A percentile compares a stretch with the other conserved stretches of the same genome.
Conservation (phyloP, 2,329 filamentous ascomycete species). For the Claviceps spartinae region DNA sequence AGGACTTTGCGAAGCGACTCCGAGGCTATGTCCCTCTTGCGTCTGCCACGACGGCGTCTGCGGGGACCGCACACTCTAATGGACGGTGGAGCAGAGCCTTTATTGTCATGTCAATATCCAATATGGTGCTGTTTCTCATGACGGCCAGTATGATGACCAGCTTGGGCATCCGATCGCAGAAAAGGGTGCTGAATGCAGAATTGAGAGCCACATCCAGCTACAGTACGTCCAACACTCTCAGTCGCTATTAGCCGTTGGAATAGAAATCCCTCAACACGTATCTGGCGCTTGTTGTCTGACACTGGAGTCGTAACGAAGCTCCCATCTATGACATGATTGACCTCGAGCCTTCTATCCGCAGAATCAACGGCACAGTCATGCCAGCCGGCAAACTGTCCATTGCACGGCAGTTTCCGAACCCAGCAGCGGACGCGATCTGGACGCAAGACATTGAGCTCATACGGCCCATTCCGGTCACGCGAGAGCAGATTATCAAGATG, state of each 20-base stretch:
- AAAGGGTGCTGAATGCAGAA: neutral
- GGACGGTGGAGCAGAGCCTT: neutral
- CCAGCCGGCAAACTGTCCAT: neutral
- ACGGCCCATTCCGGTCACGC: neutral
- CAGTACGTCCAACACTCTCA: neutral
- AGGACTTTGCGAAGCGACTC: no score
- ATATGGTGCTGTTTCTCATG: neutral
- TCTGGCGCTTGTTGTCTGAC: no score
- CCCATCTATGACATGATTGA: constrained; percentile 2
- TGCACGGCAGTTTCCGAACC: neutral
- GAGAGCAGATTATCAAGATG: constrained; percentile 1
- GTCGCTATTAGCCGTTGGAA: no score
- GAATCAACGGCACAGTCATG: neutral
- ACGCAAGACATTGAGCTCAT: neutral
- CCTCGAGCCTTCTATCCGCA: neutral
- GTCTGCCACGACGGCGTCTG: no score
- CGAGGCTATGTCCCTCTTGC: no score
- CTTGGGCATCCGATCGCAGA: neutral
- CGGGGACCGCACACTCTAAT: neutral
- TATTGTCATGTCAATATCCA: neutral
- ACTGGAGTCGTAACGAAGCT: neutral
- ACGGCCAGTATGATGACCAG: neutral
- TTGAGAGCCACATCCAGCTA: neutral
- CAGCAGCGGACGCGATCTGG: neutral
- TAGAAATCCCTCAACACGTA: no score